phyloP scores from a whole-genome alignment of 164 flowering plant species.

The Nymphaea thermarum region DNA sequence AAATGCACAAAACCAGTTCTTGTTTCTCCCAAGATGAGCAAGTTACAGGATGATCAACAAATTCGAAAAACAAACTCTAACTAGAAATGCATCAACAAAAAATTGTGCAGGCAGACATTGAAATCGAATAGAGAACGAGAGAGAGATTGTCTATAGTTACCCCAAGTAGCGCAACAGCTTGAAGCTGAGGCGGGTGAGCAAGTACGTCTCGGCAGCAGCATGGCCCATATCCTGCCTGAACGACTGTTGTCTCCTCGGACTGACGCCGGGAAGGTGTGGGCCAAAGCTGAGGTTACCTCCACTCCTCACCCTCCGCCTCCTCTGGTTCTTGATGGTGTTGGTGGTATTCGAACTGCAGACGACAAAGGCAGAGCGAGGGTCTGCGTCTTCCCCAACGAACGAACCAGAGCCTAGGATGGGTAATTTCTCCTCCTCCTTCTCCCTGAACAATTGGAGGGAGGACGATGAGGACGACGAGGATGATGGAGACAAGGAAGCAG shows the following conservation, averaged over 20 bases:
- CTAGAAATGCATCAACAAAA: neutral
- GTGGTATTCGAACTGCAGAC: neutral
- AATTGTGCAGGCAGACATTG: neutral
- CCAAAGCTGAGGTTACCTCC: slow-evolving; percentile 7
- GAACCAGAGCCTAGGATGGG: neutral
- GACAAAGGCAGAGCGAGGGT: neutral
- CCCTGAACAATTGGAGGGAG: neutral
- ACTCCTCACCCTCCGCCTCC: slow-evolving; percentile 33
- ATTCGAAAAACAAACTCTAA: too few species aligned
- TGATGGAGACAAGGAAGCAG: neutral
- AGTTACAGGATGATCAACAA: too few species aligned
- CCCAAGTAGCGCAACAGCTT: slow-evolving; percentile 61
- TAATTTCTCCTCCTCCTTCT: neutral
- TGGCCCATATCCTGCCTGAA: slow-evolving; percentile 37
- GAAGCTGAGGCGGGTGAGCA: slow-evolving; percentile 46
- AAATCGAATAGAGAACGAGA: neutral
- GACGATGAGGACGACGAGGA: neutral
- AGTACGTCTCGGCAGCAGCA: slow-evolving; percentile 52
- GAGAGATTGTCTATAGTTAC: slow-evolving; percentile 13
- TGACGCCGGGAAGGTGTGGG: slow-evolving; percentile 9
- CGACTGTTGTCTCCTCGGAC: slow-evolving; percentile 15
- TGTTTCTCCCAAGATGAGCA: too few species aligned
- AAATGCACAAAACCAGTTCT: too few species aligned
- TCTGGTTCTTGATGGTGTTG: slow-evolving; percentile 15
- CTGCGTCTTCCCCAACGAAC: neutral